A percentile compares a stretch with the other conserved stretches of the same genome.
phyloP scores from a whole-genome alignment of 208 protist species.

The Balamuthia mandrillaris region DNA sequence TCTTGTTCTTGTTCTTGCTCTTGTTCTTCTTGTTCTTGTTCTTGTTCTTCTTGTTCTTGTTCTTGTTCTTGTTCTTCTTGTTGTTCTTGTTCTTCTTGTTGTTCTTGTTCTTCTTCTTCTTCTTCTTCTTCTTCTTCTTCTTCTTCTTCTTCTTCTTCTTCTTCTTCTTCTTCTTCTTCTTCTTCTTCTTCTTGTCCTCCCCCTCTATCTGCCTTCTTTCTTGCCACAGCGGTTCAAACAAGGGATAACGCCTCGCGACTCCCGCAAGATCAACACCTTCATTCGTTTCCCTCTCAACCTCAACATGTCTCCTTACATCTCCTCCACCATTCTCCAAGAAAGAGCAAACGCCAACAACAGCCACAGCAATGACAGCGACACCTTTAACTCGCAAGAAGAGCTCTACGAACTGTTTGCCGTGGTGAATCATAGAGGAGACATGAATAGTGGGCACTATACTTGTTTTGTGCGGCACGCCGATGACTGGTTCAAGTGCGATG shows the following conservation, averaged over 20 bases:
- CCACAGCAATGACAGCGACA: too few species aligned
- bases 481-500: constrained; percentile 38
- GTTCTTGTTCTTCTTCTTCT: too few species aligned
- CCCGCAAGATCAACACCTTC: constrained; percentile 62
- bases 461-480: constrained; percentile 19
- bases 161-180: too few species aligned
- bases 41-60: background rate
- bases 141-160: too few species aligned
- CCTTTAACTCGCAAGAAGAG: background rate
- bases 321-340: background rate
- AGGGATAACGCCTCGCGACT: background rate
- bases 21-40: too few species aligned
- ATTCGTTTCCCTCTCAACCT: constrained; percentile 63
- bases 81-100: too few species aligned
- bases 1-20: too few species aligned
- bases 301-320: constrained; percentile 59
- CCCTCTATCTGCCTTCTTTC: too few species aligned
- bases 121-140: too few species aligned
- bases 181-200: too few species aligned
- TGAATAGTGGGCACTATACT: constrained; percentile 68
- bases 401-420: constrained; percentile 71
- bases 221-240: constrained; percentile 54
- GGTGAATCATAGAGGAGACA: constrained; percentile 67
- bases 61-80: background rate
- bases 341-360: too few species aligned